Evolutionary conservation across 2,329 filamentous ascomycete species (phyloP).

Genomic region (Hypoxylon sp.): DNA sequence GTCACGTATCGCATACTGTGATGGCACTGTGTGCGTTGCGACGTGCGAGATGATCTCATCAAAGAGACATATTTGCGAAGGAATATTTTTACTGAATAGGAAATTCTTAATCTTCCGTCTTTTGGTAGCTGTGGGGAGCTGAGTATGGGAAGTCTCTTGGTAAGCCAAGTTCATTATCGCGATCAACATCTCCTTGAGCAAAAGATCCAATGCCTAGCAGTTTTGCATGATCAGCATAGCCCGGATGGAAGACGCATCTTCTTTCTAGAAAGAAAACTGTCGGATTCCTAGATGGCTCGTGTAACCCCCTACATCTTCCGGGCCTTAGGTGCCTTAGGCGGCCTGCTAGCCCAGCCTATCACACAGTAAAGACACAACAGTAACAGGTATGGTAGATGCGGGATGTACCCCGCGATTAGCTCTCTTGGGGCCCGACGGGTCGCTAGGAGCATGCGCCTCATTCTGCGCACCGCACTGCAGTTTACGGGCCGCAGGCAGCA

Average conservation of each 20-base stretch:
- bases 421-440: not conserved
- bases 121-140: too few relatives aligned
- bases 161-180: not conserved
- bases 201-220: not conserved
- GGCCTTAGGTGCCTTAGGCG: too few relatives aligned
- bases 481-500: slow-evolving; percentile 7
- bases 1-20: slow-evolving; percentile 1
- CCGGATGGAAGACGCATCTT: not conserved
- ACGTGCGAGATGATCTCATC: too few relatives aligned
- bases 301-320: too few relatives aligned
- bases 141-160: too few relatives aligned
- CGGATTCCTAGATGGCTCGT: not conserved
- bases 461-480: slow-evolving; percentile 13
- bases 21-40: slow-evolving; percentile 3
- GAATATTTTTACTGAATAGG: too few relatives aligned
- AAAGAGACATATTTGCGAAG: too few relatives aligned
- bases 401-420: slow-evolving; percentile 6
- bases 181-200: not conserved
- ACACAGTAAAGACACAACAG: not conserved
- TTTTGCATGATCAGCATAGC: not conserved
- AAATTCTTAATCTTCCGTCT: too few relatives aligned
- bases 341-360: too few relatives aligned
- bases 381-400: not conserved
- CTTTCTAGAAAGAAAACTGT: not conserved
- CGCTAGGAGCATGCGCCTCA: slow-evolving; percentile 22